Base-by-base conservation (phyloP, 2,329 filamentous ascomycete genomes). In the Elsinoe batatas region DNA sequence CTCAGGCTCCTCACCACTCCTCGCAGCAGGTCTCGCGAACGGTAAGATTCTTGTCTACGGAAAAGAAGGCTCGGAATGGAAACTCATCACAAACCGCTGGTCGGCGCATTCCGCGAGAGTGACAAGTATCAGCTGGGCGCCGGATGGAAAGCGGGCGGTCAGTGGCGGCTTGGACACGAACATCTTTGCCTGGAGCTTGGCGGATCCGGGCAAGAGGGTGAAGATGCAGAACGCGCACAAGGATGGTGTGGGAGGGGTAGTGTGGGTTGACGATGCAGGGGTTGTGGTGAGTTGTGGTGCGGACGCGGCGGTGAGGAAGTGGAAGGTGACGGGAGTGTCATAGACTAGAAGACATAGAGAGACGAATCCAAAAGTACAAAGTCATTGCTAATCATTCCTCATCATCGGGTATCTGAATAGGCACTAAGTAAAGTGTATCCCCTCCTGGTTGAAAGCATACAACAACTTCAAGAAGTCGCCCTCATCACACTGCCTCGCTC, bases 171-270 rank as follows among this genome's bases (percentile, higher is more conserved):
- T 98, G 50, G 93, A 98, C 68, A 96, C 91, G 0, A 90, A 95
- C 65, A 80, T 98, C 17, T 91, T 88, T 67, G 83, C 95, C 30
- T 98, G 93, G 89, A 95, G 88, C 68, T 71, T 96, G 56, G 74
- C 76, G 42, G 87, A 88, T 67, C 91, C 91, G 0, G 90, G 88
- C 2, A 87, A 87, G 70, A 80, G 91, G 62, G 80, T 94, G 62
- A 91, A 93, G 74, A 85, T 83, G 12, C 73, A 83, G 18, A 95
- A 95, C 66, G 90, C 91, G 50, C 93, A 98, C 74, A 96, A 96
- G 73, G 93, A 97, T 66, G 93, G 93, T 8, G 90, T 97, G 15
- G 89, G 86, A 62, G 91, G 88, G 13, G 85, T 97, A 13, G 79
- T 79, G 11, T 98, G 91, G 90, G 77, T 88, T 12, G 79, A 78